Evolutionary conservation across 768 basidiomycete species (phyloP).

Genomic region (Tulasnella sp.): DNA sequence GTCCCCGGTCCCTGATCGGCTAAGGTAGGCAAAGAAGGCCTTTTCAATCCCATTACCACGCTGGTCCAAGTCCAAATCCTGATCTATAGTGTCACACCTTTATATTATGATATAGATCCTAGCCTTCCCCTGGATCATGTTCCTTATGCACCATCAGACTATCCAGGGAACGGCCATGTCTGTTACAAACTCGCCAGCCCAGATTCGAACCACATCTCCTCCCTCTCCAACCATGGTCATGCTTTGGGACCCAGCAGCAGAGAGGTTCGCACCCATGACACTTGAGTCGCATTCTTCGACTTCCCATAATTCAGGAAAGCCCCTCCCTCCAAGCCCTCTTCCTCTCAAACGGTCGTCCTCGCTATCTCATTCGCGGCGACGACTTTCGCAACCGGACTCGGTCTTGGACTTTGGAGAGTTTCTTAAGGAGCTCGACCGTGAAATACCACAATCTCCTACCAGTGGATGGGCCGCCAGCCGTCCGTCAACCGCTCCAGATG

Average conservation of each 20-base stretch:
- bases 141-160: too few relatives aligned
- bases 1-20: too few relatives aligned
- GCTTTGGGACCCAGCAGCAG: constrained; percentile 7
- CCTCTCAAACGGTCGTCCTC: background rate
- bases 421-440: constrained; percentile 9
- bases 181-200: background rate
- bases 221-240: constrained; percentile 2
- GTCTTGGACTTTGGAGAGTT: constrained; percentile 13
- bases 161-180: too few relatives aligned
- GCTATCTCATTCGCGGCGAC: background rate
- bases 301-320: background rate
- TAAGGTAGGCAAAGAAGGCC: too few relatives aligned
- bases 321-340: background rate
- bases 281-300: constrained; percentile 4
- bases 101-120: too few relatives aligned
- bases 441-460: background rate
- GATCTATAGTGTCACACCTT: too few relatives aligned
- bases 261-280: constrained; percentile 2
- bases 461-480: background rate
- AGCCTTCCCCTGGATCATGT: too few relatives aligned
- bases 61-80: too few relatives aligned
- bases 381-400: constrained; percentile 8
- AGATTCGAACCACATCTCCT: background rate
- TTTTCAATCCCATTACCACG: too few relatives aligned
- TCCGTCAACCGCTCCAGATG: background rate